Percentiles rank a stretch among this genome's conserved stretches.
Conservation (phyloP, 768 basidiomycete species). For the Kwoniella bestiolae region DNA sequence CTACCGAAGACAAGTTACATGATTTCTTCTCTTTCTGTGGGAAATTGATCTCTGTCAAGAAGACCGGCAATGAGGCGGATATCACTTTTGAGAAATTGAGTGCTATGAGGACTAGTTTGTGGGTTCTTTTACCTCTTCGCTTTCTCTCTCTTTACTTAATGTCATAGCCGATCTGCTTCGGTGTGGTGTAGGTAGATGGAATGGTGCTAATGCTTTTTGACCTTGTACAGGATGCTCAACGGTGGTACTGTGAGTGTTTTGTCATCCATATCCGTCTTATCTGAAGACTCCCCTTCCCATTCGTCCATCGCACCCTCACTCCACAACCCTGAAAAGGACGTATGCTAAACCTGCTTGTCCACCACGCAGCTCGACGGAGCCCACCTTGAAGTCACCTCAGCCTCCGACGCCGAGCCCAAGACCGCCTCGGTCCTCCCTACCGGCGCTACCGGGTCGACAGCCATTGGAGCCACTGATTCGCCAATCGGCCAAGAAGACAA, state of each 20-base stretch:
- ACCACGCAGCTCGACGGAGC: conserved; percentile 66
- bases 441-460: conserved; percentile 48
- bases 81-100: conserved; percentile 77
- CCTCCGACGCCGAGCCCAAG: conserved; percentile 59
- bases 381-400: conserved; percentile 72
- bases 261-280: not conserved
- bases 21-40: conserved; percentile 76
- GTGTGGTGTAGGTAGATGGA: not conserved
- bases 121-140: conserved; percentile 10
- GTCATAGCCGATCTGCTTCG: too few species aligned
- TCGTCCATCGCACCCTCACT: conserved; percentile 18
- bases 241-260: conserved; percentile 54
- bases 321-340: not conserved
- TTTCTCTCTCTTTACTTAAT: not conserved
- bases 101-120: conserved; percentile 39
- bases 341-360: not conserved
- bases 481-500: conserved; percentile 82
- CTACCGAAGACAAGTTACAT: conserved; percentile 69
- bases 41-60: conserved; percentile 63
- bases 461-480: conserved; percentile 45
- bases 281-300: not conserved
- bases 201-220: not conserved
- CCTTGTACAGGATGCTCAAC: conserved; percentile 58
- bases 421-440: conserved; percentile 52
- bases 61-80: conserved; percentile 62